These are phyloP conservation scores for Bertia moriformis DNA, from an alignment of 2,329 filamentous ascomycete species.

Conservation along the genomic window DNA sequence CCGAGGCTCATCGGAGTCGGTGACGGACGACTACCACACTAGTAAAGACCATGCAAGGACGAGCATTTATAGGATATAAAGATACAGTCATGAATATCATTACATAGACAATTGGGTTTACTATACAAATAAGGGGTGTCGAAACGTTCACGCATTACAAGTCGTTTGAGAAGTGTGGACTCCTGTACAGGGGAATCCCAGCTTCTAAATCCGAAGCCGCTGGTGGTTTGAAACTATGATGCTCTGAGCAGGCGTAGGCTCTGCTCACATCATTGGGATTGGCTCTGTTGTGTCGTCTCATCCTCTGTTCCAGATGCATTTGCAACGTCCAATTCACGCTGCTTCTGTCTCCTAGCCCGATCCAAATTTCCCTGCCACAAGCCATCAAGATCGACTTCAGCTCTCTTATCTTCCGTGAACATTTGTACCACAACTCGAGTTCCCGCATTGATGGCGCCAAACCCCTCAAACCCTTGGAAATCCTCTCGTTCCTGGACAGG, in stretches of 20 bases:
- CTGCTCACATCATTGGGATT: no score
- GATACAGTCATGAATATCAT: background rate
- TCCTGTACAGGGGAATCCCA: no score
- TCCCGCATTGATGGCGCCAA: conserved; percentile 39
- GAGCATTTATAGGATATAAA: no score
- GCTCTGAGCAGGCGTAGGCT: no score
- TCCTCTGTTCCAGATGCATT: background rate
- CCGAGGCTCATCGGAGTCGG: no score
- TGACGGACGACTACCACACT: no score
- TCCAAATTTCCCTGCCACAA: conserved; percentile 28
- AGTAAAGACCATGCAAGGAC: no score
- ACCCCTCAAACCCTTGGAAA: conserved; percentile 56
- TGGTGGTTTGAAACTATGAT: no score
- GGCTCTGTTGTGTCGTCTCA: background rate
- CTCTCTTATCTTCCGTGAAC: conserved; percentile 35
- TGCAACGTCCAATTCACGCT: background rate
- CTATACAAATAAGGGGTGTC: no score
- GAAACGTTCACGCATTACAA: no score
- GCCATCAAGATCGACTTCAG: conserved; percentile 35
- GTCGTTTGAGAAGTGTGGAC: no score
- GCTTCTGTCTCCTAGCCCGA: background rate
- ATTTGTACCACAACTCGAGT: conserved; percentile 41
- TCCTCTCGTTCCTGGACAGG: conserved; percentile 29
- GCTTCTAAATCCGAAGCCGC: no score
- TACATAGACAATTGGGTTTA: background rate